These are phyloP conservation scores for Drosera spatulata DNA, from an alignment of 179 eudicot genomes.

Conservation along the genomic window DNA sequence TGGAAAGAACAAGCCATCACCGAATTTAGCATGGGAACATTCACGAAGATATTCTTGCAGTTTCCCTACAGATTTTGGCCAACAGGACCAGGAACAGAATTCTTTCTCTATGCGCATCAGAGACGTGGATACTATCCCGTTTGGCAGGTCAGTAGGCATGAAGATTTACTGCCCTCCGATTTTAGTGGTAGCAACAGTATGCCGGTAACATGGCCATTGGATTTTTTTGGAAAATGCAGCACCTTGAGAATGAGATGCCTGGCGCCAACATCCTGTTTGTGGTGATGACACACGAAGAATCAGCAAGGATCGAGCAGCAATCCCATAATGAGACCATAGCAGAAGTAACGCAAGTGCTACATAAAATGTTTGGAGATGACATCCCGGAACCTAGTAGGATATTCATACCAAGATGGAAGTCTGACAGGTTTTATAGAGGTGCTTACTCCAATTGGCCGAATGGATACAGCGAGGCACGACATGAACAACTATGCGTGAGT, in stretches of 20 bases:
- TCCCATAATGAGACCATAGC: constrained; percentile 16
- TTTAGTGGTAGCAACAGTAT: too few species aligned
- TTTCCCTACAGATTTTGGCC: constrained; percentile 18
- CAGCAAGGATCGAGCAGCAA: constrained; percentile 17
- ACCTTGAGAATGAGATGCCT: constrained; percentile 20
- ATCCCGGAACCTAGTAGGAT: constrained; percentile 21
- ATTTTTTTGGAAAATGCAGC: constrained; percentile 7
- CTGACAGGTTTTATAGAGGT: constrained; percentile 15
- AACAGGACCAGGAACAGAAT: constrained; percentile 15
- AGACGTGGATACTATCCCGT: constrained; percentile 25
- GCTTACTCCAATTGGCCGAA: constrained; percentile 22
- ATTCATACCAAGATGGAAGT: constrained; percentile 17
- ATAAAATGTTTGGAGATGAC: constrained; percentile 21
- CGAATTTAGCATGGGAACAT: constrained; percentile 8
- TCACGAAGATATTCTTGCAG: constrained; percentile 7
- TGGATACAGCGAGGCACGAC: constrained; percentile 11
- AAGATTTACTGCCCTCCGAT: too few species aligned
- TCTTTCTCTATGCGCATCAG: constrained; percentile 21
- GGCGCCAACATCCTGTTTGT: constrained; percentile 21
- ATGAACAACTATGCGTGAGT: constrained; percentile 17
- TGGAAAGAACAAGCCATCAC: constrained; percentile 11
- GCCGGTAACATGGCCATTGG: too few species aligned
- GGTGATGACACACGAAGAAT: constrained; percentile 12
- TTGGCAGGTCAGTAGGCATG: constrained; percentile 2
- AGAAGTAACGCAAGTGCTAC: constrained; percentile 20